Evolutionary conservation across 805 yeast species (phyloP), one percentile per base, ranked within the genome.

Genomic region (Candida vartiovaarae): DNA sequence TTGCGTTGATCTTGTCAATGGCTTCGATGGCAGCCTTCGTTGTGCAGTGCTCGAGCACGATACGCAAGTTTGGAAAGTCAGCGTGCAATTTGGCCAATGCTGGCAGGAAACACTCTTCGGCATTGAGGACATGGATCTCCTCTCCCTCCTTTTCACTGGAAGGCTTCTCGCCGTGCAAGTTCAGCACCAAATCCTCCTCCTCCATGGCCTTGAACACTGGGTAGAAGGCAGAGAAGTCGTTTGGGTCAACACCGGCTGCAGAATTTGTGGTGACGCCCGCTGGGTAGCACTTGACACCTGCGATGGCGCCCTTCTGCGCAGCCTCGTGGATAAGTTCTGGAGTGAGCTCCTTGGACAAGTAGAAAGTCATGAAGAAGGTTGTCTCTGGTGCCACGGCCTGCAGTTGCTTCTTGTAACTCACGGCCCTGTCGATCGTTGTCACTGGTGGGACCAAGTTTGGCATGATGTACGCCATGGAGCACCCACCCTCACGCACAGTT

Each of bases 241-340:
- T 87, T 25, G 95, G 95, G 62, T 85, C 93, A 25, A 93, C 96
- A 40, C 99, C 99, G 3, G 82, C 85, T 39, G 76, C 65, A 8
- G 96, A 88, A 67, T 93, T 93, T 34, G 99, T 93, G n/a, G 99
- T 93, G 30, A 93, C 99, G 37, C 99, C 99, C 2, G 98, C 97
- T 35, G 99, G 99, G 63, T 93, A 93, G 62, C 96, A 89, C 64
- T 93, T 93, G 53, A 93, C 87, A 44, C 99, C 99, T 29, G 80
- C 72, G 43, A 91, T 80, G 33, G 78, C 80, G 2, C 81, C 81
- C 15, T 65, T 56, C 43, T 70, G 60, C 6, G 90, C 95, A 32
- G 97, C 98, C 49, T 78, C 75, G 43, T 76, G 79, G 44, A 93
- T 82, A 34, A 88, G 68, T 51, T 86, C 95, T 0, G 98, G 97